Conservation (phyloP, 177 flowering plant genomes). For the Vitis hybrid region DNA sequence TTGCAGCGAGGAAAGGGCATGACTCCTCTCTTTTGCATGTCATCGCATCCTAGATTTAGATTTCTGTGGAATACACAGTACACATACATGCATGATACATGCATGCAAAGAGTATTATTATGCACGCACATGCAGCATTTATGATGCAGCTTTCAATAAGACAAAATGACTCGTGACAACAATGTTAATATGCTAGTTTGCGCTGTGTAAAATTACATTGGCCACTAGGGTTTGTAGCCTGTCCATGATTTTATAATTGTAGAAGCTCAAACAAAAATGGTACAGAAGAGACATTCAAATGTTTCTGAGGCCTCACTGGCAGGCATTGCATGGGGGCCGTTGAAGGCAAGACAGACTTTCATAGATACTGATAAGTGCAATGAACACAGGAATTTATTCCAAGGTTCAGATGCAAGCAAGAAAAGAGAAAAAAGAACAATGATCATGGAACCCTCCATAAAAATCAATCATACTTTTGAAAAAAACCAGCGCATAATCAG, state of each 20-base stretch:
- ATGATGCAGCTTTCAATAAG: not conserved
- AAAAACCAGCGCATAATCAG: constrained; percentile 35
- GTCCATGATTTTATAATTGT: not conserved
- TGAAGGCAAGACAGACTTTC: constrained; percentile 38
- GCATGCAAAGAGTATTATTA: not conserved
- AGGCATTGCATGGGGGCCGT: constrained; percentile 23
- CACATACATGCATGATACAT: not conserved
- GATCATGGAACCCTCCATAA: constrained; percentile 15
- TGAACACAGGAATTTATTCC: constrained; percentile 60
- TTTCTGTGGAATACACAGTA: no score
- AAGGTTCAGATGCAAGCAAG: constrained; percentile 36
- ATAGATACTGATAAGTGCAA: constrained; percentile 36
- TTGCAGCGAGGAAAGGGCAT: not conserved
- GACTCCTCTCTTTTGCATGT: not conserved
- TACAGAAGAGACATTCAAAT: constrained; percentile 16
- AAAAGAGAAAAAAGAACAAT: constrained; percentile 21
- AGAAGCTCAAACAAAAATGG: not conserved
- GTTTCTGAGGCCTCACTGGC: constrained; percentile 15
- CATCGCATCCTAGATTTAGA: no score
- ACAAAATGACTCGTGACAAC: not conserved
- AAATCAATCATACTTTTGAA: constrained; percentile 26
- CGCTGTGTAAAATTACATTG: not conserved
- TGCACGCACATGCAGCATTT: not conserved
- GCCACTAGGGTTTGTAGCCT: not conserved
- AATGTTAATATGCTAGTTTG: constrained; percentile 1